phyloP scores from a whole-genome alignment of 257 asterid genomes.

The Rubia yunnanensis region DNA sequence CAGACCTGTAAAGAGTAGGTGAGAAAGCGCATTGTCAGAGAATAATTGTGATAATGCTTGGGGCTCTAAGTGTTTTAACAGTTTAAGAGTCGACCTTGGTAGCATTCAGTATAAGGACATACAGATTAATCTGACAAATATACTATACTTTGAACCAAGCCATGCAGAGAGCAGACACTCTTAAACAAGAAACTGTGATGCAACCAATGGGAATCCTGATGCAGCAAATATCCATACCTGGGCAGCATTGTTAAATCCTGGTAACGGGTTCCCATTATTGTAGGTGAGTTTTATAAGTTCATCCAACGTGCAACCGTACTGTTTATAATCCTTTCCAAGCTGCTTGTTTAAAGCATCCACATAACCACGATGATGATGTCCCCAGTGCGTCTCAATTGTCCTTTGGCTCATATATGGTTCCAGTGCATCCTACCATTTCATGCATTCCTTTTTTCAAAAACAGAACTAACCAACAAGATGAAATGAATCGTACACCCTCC shows the following conservation, averaged over 20 bases:
- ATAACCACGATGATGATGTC: slow-evolving; percentile 72
- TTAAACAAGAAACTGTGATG: not conserved
- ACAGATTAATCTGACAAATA: not conserved
- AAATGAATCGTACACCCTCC: not conserved
- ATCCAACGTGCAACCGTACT: slow-evolving; percentile 66
- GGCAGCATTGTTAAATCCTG: slow-evolving; percentile 83
- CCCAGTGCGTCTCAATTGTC: slow-evolving; percentile 87
- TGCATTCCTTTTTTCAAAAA: too few relatives aligned
- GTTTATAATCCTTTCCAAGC: slow-evolving; percentile 51
- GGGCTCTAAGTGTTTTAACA: not conserved
- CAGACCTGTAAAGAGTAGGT: slow-evolving; percentile 46
- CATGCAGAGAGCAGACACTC: not conserved
- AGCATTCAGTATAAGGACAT: not conserved
- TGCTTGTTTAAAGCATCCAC: slow-evolving; percentile 84
- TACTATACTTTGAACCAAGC: not conserved
- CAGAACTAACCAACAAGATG: not conserved
- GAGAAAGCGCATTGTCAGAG: slow-evolving; percentile 2
- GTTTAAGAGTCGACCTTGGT: not conserved
- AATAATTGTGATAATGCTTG: not conserved
- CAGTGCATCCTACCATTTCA: slow-evolving; percentile 20
- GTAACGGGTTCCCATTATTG: slow-evolving; percentile 80
- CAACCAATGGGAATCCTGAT: not conserved
- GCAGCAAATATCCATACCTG: slow-evolving; percentile 40
- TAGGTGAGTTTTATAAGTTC: slow-evolving; percentile 72
- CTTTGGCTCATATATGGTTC: slow-evolving; percentile 82